Conservation (phyloP, 73 alveolate genomes). For the Urostyla sp. region DNA sequence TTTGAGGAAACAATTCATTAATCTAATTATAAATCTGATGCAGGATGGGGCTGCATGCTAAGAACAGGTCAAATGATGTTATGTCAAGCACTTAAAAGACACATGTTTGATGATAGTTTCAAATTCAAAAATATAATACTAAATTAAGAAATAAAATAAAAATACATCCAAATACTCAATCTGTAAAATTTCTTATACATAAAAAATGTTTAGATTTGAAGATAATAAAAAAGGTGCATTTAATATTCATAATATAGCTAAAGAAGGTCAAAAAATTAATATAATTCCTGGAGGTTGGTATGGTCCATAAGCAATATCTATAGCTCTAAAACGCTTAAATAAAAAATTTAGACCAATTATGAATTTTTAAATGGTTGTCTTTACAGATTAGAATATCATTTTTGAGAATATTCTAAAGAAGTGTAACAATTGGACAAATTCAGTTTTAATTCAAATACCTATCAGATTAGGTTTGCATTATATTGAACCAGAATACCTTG, state of each 20-base stretch:
- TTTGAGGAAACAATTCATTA: neutral
- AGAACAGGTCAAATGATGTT: conserved; percentile 83
- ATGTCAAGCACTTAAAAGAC: conserved; percentile 69
- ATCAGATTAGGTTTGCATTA: conserved; percentile 42
- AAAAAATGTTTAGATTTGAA: conserved; percentile 21
- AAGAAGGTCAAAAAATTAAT: conserved; percentile 36
- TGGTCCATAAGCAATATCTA: conserved; percentile 53
- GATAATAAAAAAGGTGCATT: neutral
- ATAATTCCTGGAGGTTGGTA: conserved; percentile 65
- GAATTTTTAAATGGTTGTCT: conserved; percentile 10
- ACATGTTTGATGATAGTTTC: conserved; percentile 39
- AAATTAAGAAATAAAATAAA: neutral
- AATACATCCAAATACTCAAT: conserved; percentile 11
- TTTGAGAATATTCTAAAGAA: conserved; percentile 10
- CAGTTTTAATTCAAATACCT: conserved; percentile 26
- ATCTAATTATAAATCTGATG: conserved; percentile 68
- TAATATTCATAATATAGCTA: conserved; percentile 13
- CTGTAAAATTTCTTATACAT: conserved; percentile 2
- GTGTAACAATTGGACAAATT: conserved; percentile 26
- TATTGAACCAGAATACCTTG: conserved; percentile 33
- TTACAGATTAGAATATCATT: conserved; percentile 26
- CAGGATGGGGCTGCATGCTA: conserved; percentile 89
- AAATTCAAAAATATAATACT: neutral
- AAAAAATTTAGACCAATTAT: conserved; percentile 1
- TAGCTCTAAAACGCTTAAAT: conserved; percentile 33